Evolutionary conservation across 805 yeast species (phyloP).

Genomic region (Sugiyamaella valdiviana): DNA sequence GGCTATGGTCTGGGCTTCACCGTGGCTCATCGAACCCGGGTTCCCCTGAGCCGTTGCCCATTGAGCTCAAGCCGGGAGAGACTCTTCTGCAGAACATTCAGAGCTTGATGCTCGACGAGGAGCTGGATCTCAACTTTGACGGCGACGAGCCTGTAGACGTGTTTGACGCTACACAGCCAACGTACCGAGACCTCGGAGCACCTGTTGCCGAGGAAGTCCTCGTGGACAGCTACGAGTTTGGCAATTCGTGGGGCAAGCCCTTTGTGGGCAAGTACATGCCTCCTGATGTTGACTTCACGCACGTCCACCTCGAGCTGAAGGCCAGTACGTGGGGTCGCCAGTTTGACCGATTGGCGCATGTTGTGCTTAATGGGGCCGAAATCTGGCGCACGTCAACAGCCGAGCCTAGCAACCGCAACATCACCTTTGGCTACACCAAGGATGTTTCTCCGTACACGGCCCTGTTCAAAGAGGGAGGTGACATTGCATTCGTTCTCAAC

Average conservation of each 20-base stretch:
- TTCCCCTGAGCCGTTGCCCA: too few relatives aligned
- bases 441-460: slow-evolving; percentile 55
- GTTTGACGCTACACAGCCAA: not conserved
- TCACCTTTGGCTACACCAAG: slow-evolving; percentile 45
- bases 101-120: not conserved
- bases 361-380: slow-evolving; percentile 45
- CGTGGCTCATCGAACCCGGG: too few relatives aligned
- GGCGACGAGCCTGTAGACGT: not conserved
- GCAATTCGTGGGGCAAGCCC: slow-evolving; percentile 32
- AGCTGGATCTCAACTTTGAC: not conserved
- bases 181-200: not conserved
- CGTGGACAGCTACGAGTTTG: slow-evolving; percentile 28
- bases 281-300: slow-evolving; percentile 29
- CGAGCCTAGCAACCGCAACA: slow-evolving; percentile 46
- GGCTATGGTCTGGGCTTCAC: too few relatives aligned
- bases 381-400: slow-evolving; percentile 83
- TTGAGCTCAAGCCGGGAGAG: too few relatives aligned
- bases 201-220: slow-evolving; percentile 1
- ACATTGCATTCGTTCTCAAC: slow-evolving; percentile 54
- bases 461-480: slow-evolving; percentile 41
- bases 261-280: slow-evolving; percentile 28
- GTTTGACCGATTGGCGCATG: slow-evolving; percentile 35
- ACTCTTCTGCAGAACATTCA: too few relatives aligned
- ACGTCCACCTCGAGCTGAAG: slow-evolving; percentile 32
- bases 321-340: slow-evolving; percentile 32